A percentile compares a stretch with the other conserved stretches of the same genome.
Conservation (phyloP, 2,329 filamentous ascomycete genomes). For the Xylariaceae sp. region DNA sequence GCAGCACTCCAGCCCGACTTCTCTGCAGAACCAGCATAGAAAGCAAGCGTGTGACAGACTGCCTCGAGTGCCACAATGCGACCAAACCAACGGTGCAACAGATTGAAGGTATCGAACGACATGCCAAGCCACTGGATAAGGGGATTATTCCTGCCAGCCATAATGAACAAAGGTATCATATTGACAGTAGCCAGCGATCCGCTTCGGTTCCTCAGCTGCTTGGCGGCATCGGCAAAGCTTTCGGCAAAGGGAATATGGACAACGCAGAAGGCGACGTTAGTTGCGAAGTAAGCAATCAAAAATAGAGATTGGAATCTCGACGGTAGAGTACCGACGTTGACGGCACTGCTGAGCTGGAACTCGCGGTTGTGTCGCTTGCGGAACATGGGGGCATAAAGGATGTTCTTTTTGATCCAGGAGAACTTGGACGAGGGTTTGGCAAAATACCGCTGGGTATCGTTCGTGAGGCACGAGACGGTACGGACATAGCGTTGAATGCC, state of each 20-base stretch:
- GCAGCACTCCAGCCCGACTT: constrained; percentile 44
- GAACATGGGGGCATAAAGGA: constrained; percentile 68
- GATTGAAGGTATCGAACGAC: constrained; percentile 78
- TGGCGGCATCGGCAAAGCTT: constrained; percentile 38
- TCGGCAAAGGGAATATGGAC: constrained; percentile 57
- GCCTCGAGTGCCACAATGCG: constrained; percentile 70
- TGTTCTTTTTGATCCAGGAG: constrained; percentile 62
- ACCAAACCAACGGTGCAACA: constrained; percentile 77
- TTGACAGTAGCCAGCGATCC: constrained; percentile 70
- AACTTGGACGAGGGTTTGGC: constrained; percentile 48
- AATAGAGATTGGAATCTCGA: constrained; percentile 73
- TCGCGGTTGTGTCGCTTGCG: constrained; percentile 73
- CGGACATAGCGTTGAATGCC: constrained; percentile 65
- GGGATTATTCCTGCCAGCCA: constrained; percentile 75
- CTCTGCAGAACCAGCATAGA: constrained; percentile 39
- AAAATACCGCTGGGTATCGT: constrained; percentile 78
- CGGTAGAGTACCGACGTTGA: constrained; percentile 73
- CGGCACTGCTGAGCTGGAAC: constrained; percentile 61
- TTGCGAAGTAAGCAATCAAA: constrained; percentile 61
- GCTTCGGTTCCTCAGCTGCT: constrained; percentile 61
- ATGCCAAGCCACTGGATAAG: constrained; percentile 68
- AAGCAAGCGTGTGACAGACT: constrained; percentile 61
- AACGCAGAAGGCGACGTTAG: constrained; percentile 75
- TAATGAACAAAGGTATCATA: constrained; percentile 71
- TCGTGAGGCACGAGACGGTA: constrained; percentile 69